Evolutionary conservation across 495 filamentous ascomycete species (phyloP).

Genomic region (Talaromyces borbonicus): DNA sequence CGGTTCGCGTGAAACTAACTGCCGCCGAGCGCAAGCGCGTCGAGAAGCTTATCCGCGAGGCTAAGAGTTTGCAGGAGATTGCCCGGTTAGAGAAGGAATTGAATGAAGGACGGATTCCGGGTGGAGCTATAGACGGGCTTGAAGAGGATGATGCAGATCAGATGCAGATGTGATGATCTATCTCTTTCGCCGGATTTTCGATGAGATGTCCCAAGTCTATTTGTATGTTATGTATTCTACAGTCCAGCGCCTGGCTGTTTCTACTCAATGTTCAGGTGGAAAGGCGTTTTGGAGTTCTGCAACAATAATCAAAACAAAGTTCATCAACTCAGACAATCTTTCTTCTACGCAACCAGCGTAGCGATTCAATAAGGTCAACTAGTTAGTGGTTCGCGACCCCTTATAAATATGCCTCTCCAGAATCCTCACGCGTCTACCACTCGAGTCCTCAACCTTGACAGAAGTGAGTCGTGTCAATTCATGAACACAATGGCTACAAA

Average conservation of each 20-base stretch:
- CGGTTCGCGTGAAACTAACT: constrained; percentile 59
- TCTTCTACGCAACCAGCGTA: background rate
- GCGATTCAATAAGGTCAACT: background rate
- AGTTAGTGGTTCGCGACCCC: background rate
- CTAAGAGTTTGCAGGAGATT: constrained; percentile 80
- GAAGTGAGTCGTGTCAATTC: background rate
- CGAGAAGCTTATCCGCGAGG: constrained; percentile 66
- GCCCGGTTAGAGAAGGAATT: constrained; percentile 73
- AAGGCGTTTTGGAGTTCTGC: constrained; percentile 1
- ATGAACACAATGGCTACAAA: background rate
- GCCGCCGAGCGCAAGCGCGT: constrained; percentile 60
- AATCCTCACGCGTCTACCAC: constrained; percentile 1
- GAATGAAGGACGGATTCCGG: constrained; percentile 74
- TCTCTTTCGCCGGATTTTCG: background rate
- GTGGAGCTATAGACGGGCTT: constrained; percentile 50
- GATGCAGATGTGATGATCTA: constrained; percentile 10
- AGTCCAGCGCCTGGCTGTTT: background rate
- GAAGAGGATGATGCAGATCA: constrained; percentile 35
- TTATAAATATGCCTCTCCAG: constrained; percentile 5
- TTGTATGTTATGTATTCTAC: background rate
- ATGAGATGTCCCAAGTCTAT: background rate
- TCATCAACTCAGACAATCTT: background rate
- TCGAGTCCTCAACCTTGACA: constrained; percentile 2
- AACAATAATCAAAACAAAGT: background rate
- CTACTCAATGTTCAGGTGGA: background rate